Percentiles rank a stretch among this genome's conserved stretches.
Conservation (phyloP, 345 rosid species). For the Combretum micranthum region DNA sequence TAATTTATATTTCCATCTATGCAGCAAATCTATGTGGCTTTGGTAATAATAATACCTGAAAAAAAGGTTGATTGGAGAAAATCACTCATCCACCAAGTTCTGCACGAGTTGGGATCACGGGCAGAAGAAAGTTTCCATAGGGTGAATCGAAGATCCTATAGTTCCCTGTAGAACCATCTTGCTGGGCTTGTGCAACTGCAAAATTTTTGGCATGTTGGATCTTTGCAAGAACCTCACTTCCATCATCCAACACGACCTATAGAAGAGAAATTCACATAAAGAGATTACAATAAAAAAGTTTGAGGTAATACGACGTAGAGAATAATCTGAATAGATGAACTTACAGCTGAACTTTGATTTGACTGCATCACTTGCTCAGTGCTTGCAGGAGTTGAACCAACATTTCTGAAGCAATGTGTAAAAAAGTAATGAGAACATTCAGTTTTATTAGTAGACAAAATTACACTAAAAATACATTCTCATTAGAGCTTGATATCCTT, state of each 20-base stretch:
- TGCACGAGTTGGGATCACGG: conserved; percentile 39
- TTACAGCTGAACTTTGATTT: no score
- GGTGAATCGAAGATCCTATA: conserved; percentile 40
- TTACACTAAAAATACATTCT: no score
- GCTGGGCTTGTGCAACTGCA: conserved; percentile 46
- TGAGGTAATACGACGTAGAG: no score
- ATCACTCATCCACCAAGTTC: conserved; percentile 28
- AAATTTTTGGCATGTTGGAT: conserved; percentile 30
- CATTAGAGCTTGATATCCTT: no score
- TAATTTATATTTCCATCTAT: no score
- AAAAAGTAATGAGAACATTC: no score
- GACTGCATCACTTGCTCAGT: not conserved
- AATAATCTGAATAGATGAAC: no score
- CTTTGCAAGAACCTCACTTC: conserved; percentile 8
- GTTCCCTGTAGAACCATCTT: conserved; percentile 42
- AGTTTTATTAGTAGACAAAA: no score
- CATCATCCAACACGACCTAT: conserved; percentile 13
- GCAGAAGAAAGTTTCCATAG: conserved; percentile 49
- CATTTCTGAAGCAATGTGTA: no score
- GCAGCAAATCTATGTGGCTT: no score
- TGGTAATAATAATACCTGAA: not conserved
- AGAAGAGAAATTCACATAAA: not conserved
- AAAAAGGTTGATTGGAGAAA: not conserved
- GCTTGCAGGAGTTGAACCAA: not conserved
- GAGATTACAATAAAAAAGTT: no score